Percentiles rank a stretch among this genome's conserved stretches.
Conservation (phyloP, 1,284 basidiomycete species). For the Trichosporon faecale region DNA sequence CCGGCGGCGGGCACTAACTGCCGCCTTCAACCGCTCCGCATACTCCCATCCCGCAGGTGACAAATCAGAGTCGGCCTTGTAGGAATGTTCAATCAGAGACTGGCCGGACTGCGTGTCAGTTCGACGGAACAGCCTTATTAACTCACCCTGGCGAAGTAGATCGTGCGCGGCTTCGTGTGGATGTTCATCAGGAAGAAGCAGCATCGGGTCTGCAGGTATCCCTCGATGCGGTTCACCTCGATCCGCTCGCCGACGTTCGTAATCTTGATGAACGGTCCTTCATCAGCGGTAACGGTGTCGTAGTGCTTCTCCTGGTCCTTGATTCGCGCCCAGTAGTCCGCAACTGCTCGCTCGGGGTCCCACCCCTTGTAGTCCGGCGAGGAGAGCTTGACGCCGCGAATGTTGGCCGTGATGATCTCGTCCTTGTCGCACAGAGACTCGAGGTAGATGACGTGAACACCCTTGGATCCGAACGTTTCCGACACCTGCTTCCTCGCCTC, state of each 20-base stretch:
- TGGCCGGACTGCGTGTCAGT: slow-evolving; percentile 67
- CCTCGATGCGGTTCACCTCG: slow-evolving; percentile 71
- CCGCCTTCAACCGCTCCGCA: slow-evolving; percentile 77
- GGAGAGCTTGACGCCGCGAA: slow-evolving; percentile 94
- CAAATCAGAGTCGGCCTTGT: slow-evolving; percentile 96
- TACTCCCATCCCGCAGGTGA: slow-evolving; percentile 95
- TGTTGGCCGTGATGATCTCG: slow-evolving; percentile 90
- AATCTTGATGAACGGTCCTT: slow-evolving; percentile 92
- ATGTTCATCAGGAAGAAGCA: slow-evolving; percentile 90
- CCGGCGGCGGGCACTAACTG: slow-evolving; percentile 70
- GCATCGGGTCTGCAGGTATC: slow-evolving; percentile 67
- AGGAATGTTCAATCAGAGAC: slow-evolving; percentile 96
- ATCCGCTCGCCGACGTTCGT: slow-evolving; percentile 95
- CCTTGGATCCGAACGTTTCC: slow-evolving; percentile 76
- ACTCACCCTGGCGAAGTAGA: slow-evolving; percentile 84
- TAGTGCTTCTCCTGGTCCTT: slow-evolving; percentile 81
- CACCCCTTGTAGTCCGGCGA: slow-evolving; percentile 93
- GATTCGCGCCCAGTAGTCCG: slow-evolving; percentile 90
- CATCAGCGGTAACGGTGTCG: slow-evolving; percentile 59
- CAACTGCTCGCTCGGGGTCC: slow-evolving; percentile 85
- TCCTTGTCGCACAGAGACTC: slow-evolving; percentile 84
- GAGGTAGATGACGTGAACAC: slow-evolving; percentile 88
- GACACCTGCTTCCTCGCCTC: slow-evolving; percentile 67
- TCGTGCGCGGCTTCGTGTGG: slow-evolving; percentile 83
- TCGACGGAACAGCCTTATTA: neutral